Percentiles rank a stretch among this genome's conserved stretches.
Evolutionary conservation across 2,329 filamentous ascomycete species (phyloP).

Genomic region (Aspergillus chevalieri): DNA sequence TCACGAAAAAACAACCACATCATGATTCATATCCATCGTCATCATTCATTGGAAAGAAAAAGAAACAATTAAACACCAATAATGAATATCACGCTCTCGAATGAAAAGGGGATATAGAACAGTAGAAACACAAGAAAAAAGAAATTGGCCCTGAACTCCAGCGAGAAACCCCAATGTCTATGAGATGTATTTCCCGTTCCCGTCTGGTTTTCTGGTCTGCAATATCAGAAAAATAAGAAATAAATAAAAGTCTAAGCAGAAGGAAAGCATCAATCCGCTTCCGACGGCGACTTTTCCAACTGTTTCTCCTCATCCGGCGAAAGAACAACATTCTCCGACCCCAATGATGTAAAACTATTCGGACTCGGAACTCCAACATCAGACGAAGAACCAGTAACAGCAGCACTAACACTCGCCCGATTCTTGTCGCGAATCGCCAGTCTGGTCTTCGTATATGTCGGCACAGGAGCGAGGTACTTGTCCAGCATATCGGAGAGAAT

Average conservation of each 20-base stretch:
- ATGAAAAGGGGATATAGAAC: not conserved
- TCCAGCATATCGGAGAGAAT: conserved; percentile 79
- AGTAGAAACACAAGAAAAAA: conserved; percentile 2
- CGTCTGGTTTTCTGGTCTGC: not conserved
- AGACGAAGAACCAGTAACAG: conserved; percentile 21
- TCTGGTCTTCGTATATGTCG: conserved; percentile 29
- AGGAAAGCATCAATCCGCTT: not conserved
- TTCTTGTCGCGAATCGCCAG: conserved; percentile 25
- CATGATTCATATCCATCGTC: conserved; percentile 17
- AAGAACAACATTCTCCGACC: conserved; percentile 12
- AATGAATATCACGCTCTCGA: not conserved
- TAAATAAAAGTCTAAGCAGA: conserved; percentile 1
- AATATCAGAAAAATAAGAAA: not conserved
- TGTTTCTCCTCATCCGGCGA: conserved; percentile 13
- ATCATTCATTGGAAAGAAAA: conserved; percentile 9
- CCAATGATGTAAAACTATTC: conserved; percentile 11
- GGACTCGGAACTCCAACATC: conserved; percentile 19
- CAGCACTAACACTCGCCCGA: conserved; percentile 22
- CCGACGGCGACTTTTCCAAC: not conserved
- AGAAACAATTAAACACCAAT: conserved; percentile 1
- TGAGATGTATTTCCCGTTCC: no score
- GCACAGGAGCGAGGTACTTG: conserved; percentile 53
- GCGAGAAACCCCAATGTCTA: no score
- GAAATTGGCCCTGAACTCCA: not conserved
- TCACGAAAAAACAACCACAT: not conserved